Base-by-base conservation (phyloP, 148 eudicot species). In the Rhododendron williamsianum region DNA sequence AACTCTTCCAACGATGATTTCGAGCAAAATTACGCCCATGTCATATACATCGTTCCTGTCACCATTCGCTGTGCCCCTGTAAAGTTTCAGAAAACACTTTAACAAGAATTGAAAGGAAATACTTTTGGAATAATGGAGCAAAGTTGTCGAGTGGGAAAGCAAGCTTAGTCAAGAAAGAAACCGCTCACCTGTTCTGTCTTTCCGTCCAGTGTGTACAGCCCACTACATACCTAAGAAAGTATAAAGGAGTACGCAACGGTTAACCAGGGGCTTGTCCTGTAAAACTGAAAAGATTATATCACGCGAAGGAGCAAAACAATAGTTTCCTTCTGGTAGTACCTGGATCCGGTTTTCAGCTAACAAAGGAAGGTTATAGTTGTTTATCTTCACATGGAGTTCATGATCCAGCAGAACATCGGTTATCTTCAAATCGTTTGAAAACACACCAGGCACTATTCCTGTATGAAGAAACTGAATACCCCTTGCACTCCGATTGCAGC, bases 381-480 rank as follows among this genome's bases (percentile, higher is more conserved):
- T 95, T 23, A 95, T 89, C 86, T 95, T 95, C 81, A 92, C 95
- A 87, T 91, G 94, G 84, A 91, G 90, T 86, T 89, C 88, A 49
- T 91, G 92, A 87, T 95, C 98, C 84, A 95, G 46, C 76, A 94
- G 87, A 85, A 95, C 88, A 88, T 95, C 92, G 2, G 93, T 93
- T 76, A 93, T 94, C 89, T 91, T 94, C 86, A 95, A 84, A 83
- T 90, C 83, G 87, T 95, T 94, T 10, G 94, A 89, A 85, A 84
- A 92, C 58, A 93, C 81, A 18, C 97, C 95, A 13, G 95, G 98
- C 45, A 92, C 91, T 54, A 92, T 92, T 52, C 95, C 97, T 8
- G 96, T 93, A 49, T 94, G 94, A 46, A 95, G 95, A 90, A 94
- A 95, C 84, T 94, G 97, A 35, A 95, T 89, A n/a, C 98, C 97